Base-by-base conservation (phyloP, 495 filamentous ascomycete genomes). In the Daldinia loculata region DNA sequence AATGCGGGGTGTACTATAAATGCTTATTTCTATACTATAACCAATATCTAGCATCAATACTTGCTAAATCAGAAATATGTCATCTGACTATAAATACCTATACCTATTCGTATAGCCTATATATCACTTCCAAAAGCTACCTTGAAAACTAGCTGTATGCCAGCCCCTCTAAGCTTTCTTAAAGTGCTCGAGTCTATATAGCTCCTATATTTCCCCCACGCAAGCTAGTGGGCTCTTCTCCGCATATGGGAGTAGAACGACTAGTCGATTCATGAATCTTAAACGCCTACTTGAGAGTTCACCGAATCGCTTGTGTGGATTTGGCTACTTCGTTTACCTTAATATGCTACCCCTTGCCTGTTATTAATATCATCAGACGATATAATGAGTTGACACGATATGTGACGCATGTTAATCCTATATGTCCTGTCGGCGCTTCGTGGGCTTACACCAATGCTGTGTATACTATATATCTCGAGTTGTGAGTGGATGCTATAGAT, bases 1-100 rank as follows among this genome's bases (percentile, higher is more conserved):
- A 55, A 63, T 62, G 69, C 50, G 69, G 61, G 69, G 63, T 58
- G 36, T 57, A n/a, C 22, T 52, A 36, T 52, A 41, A 43, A 61
- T 57, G 50, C 50, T 27, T 38, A 19, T 48, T 45, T 6, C 11
- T 24, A 26, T 36, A 53, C 24, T 30, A 29, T n/a, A n/a, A n/a
- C n/a, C 27, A 29, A 29, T 53, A n/a, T 53, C 50, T 4, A 12
- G 15, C 15, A 22, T 48, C 4, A 24, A 48, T 22, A 12, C 8
- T 22, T 9, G 9, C 8, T 48, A 24, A 48, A 19, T 11, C 4
- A 9, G 19, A 48, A 48, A 11, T 3, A 12, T 11, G 0, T 22
- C 12, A 48, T 8, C 17, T 22, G 17, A 2, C 8, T 48, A 22
- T 48, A 48, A 48, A 48, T 36, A n/a, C n/a, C n/a, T n/a, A 0